Evolutionary conservation across 2,329 filamentous ascomycete genomes (phyloP), one percentile per base, ranked within the genome.

Genomic region (Penicillium concentricum): DNA sequence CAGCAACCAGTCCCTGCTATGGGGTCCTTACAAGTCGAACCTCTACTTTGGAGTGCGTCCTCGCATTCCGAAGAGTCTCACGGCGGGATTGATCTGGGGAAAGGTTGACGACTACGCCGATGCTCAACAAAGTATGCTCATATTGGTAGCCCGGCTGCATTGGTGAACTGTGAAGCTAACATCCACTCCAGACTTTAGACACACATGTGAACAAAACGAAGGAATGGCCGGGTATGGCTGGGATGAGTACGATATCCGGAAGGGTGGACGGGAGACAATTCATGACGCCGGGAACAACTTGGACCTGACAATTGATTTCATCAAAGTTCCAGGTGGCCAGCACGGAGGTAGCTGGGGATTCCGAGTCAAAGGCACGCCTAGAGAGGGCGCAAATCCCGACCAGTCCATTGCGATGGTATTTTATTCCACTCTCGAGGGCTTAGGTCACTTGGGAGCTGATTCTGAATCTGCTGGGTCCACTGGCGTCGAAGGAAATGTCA

Each of bases 221-320:
- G 89, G 89, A 63, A 96, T 99, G 83, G 89, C 86, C 46, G 93
- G 93, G 54, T 99, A 99, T 74, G 94, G 94, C 60, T 99, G 94
- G 94, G 92, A 97, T 68, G 91, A 96, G 72, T 99, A 95, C 74
- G 94, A 99, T 75, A 87, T 92, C 22, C 84, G 94, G 56, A 88
- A 83, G 55, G 94, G 94, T 60, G 94, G 94, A 54, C 82, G 90
- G 22, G 91, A 99, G 76, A 90, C 89, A 0, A 93, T 99, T 58
- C 91, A 95, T 70, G 94, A 99, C 73, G 87, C 87, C 52, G 88
- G 85, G 47, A 99, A 99, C 76, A 84, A 84, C 56, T 83, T 99
- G 63, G 92, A 97, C 76, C 84, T 99, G 61, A 95, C 90, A 9
- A 97, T 93, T 42, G 90, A 91, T 50, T 97, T 97, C 75, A 86